Evolutionary conservation across 2,329 filamentous ascomycete genomes (phyloP), one percentile per base, ranked within the genome.

Genomic region (Moelleriella libera): DNA sequence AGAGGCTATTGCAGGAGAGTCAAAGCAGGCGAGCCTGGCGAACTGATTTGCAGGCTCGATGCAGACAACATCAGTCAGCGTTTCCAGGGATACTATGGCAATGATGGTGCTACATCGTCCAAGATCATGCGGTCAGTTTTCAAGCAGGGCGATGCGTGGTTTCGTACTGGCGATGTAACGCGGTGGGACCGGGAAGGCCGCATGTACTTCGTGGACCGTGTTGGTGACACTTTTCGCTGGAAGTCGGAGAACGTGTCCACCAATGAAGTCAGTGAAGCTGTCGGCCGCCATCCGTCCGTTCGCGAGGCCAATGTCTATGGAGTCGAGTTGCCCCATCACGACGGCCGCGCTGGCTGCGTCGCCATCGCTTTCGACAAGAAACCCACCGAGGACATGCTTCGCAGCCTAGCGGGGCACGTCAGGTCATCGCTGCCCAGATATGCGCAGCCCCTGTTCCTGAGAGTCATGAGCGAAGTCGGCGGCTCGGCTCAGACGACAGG

Each of bases 221-320:
- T 88, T 51, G 83, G 83, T 48, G 83, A 88, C 58, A 87, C 83
- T 0, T 88, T 83, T 66, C 76, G 83, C 45, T 88, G 83, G 83
- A 87, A 92, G 67, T 82, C 80, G 45, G 85, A 90, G 63, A 90
- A 90, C 56, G 84, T 90, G 1, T 87, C 83, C 3, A 89, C 85
- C 0, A 80, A 76, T 45, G 88, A 95, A 62, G 88, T 94, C 14
- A 76, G 82, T n/a, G 78, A 88, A 58, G 78, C 78, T 0, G 64
- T 95, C 0, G 82, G 85, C 11, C 65, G 70, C 1, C 83, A 88
- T 58, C 69, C 80, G 0, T 68, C 70, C 1, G 71, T 94, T 11
- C 68, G 74, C 32, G 88, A 94, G 66, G 83, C 85, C 32, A 94
- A 94, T 55, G 88, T 94, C 30, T 94, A 94, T 57, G 88, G 88